Evolutionary conservation across 2,329 filamentous ascomycete genomes (phyloP).

Genomic region (Talaromyces sp.): DNA sequence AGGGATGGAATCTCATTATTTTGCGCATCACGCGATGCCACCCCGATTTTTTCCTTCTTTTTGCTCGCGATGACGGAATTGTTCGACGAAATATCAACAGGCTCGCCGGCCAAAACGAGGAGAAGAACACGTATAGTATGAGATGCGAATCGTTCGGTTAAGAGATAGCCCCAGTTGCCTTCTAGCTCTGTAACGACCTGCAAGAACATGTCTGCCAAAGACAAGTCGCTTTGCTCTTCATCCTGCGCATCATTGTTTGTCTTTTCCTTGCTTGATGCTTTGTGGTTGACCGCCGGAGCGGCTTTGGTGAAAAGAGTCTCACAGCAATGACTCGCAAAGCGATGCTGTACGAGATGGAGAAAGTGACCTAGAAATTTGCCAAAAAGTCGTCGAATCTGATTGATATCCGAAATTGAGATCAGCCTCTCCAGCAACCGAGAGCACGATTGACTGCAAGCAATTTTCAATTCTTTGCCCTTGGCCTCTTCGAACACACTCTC

Average conservation of each 20-base stretch:
- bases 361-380: constrained; percentile 82
- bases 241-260: constrained; percentile 33
- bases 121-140: constrained; percentile 84
- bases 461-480: constrained; percentile 87
- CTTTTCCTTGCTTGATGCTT: constrained; percentile 52
- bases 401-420: constrained; percentile 72
- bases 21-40: constrained; percentile 48
- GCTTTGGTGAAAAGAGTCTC: constrained; percentile 86
- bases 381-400: constrained; percentile 83
- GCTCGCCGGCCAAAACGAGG: constrained; percentile 76
- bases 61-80: constrained; percentile 82
- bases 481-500: constrained; percentile 83
- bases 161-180: constrained; percentile 71
- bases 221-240: constrained; percentile 45
- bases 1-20: constrained; percentile 48
- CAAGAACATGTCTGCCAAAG: constrained; percentile 83
- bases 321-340: constrained; percentile 95
- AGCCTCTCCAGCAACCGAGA: constrained; percentile 88
- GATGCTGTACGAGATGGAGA: constrained; percentile 83
- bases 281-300: constrained; percentile 71
- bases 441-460: constrained; percentile 92
- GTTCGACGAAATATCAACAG: constrained; percentile 64
- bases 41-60: constrained; percentile 79
- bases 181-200: constrained; percentile 83
- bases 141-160: constrained; percentile 86